phyloP scores from a whole-genome alignment of 129 eudicot genomes.

The Lonicera japonica region DNA sequence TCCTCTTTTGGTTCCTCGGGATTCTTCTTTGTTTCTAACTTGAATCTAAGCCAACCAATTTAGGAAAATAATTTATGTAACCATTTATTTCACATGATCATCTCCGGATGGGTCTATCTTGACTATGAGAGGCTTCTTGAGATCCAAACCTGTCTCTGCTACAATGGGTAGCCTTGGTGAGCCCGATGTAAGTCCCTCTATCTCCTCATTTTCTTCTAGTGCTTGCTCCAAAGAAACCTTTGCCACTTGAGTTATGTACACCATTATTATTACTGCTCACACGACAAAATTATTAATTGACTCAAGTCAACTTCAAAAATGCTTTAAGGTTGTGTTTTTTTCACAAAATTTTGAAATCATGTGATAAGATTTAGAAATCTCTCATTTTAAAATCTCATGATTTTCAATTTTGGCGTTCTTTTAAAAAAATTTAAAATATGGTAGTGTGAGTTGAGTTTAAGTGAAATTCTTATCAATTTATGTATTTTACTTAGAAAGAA shows the following conservation, averaged over 20 bases:
- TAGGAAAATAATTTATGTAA: slow-evolving; percentile 38
- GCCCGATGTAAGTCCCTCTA: slow-evolving; percentile 22
- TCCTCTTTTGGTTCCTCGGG: background rate
- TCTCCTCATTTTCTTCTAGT: slow-evolving; percentile 52
- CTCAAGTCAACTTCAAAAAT: background rate
- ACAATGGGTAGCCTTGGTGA: slow-evolving; percentile 49
- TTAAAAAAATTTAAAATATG: no score
- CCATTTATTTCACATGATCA: slow-evolving; percentile 27
- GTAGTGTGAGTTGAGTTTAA: no score
- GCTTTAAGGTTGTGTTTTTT: no score
- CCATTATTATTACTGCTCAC: slow-evolving; percentile 45
- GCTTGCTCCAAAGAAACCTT: slow-evolving; percentile 86
- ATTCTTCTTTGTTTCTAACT: slow-evolving; percentile 8
- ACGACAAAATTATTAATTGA: slow-evolving; percentile 4
- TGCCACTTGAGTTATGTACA: slow-evolving; percentile 66
- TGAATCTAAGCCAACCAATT: slow-evolving; percentile 15
- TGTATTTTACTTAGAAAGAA: no score
- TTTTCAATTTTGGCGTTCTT: no score
- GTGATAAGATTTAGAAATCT: no score
- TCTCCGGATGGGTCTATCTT: slow-evolving; percentile 40
- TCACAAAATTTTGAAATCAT: no score
- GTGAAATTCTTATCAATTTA: no score
- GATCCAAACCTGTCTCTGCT: slow-evolving; percentile 43
- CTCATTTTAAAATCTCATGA: no score
- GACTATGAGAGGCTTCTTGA: slow-evolving; percentile 58